Evolutionary conservation across 257 asterid species (phyloP), one percentile per base, ranked within the genome.

Genomic region (Leptodermis oblonga): DNA sequence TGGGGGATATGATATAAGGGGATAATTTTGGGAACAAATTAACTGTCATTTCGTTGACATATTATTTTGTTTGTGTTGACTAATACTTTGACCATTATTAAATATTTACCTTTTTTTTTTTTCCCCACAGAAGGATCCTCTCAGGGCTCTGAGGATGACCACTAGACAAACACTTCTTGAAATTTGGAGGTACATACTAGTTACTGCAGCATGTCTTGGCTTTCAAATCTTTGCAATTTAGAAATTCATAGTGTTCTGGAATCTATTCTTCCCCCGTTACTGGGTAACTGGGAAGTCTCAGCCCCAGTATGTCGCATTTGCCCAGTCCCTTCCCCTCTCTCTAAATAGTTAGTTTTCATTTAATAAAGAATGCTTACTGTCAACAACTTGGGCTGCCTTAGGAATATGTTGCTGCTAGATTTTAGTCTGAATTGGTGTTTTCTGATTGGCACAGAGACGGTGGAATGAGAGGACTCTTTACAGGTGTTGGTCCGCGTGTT

Each of bases 401-500:
- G 53, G 18, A 12, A 18, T 33, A 67, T 48, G 28, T 31, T 31
- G 45, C 62, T 68, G 30, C 20, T 4, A 31, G 7, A 52, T 42
- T 31, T 5, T 48, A 48, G 45, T 31, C 45, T 71, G 17, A 23
- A 73, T 77, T 14, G 62, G 23, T 36, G 26, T 25, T n/a, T 61
- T 49, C 41, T 67, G 28, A 69, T 65, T 20, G 56, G 52, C 9
- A 70, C 89, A 94, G 99, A 83, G 89, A 80, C 76, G 96, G 99
- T 42, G 96, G 99, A 46, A 73, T 89, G 76, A 94, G 77, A 72
- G 99, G 99, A 20, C 78, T 91, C 78, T 94, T 91, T 65, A 86
- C 98, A 20, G 99, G 99, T 22, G 98, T 88, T 7, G 97, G 98
- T 2, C 99, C 99, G 23, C 97, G 99, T 68, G 93, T 91, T 67